Conservation (phyloP, 495 filamentous ascomycete genomes). For the Penicillium chermesinum region DNA sequence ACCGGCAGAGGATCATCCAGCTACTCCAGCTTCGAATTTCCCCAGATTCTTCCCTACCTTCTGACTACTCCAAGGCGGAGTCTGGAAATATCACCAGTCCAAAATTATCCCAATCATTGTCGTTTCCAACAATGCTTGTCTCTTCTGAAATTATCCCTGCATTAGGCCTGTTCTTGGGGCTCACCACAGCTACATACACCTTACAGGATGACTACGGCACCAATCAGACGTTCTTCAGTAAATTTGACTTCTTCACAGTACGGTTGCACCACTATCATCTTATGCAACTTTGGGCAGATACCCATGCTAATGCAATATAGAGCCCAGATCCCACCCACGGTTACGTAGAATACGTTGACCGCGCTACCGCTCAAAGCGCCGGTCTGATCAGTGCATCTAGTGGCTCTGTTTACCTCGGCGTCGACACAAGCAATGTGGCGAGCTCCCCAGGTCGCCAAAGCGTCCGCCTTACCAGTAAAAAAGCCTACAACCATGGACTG, state of each 20-base stretch:
- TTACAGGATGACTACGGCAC: slow-evolving; percentile 4
- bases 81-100: background rate
- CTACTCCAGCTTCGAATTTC: no score
- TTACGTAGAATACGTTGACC: slow-evolving; percentile 59
- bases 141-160: slow-evolving; percentile 24
- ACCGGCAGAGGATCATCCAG: no score
- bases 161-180: slow-evolving; percentile 32
- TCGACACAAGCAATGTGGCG: slow-evolving; percentile 29
- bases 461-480: slow-evolving; percentile 50
- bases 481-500: slow-evolving; percentile 51
- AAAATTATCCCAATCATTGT: background rate
- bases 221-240: slow-evolving; percentile 44
- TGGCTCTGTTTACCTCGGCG: slow-evolving; percentile 40
- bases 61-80: no score
- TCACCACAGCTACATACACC: slow-evolving; percentile 31
- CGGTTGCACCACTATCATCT: background rate
- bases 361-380: slow-evolving; percentile 42
- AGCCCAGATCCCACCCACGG: slow-evolving; percentile 61
- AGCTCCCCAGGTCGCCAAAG: slow-evolving; percentile 48
- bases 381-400: slow-evolving; percentile 50
- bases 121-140: background rate
- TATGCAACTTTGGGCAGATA: no score
- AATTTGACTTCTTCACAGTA: slow-evolving; percentile 44
- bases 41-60: no score
- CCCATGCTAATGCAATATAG: slow-evolving; percentile 9